Evolutionary conservation across 2,329 filamentous ascomycete genomes (phyloP), one percentile per base, ranked within the genome.

Genomic region (Apiospora phragmitis): DNA sequence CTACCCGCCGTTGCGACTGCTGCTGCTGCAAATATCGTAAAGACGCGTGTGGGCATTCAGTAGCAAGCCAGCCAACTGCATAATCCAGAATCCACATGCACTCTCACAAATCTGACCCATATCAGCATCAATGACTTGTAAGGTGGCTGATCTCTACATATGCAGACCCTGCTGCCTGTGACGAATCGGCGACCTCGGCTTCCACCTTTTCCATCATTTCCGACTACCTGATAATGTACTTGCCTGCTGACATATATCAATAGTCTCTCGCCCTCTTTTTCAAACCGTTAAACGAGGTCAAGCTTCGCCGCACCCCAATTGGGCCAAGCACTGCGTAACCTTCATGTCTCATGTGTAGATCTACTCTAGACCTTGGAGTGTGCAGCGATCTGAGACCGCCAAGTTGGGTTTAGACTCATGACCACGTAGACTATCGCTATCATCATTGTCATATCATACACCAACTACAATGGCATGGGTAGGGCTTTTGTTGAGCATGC

Each of bases 361-460:
- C 55, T 62, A 38, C 38, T 62, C 55, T 38, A 38, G 18, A 7
- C 55, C 21, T 62, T 62, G 3, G 32, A 62, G 55, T 12, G 32
- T 32, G 29, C 32, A 35, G 55, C n/a, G 32, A 38, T 38, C 55
- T 38, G 32, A 62, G 55, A 62, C 55, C 55, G 32, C 32, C 55
- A 24, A 24, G 29, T 24, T 62, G 21, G 55, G 32, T 62, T 62
- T 38, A 62, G 55, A 38, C 55, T 62, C 32, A n/a, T n/a, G 55
- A 38, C 55, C 55, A 12, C 16, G 55, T 62, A 62, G 32, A 38
- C 11, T 14, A 62, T 59, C 32, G 4, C 51, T 41, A 62, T 35
- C 55, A 62, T 62, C 32, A 62, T 62, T 9, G 16, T 62, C 55
- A 62, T 62, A 62, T 62, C 55, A 62, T 62, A 62, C 55, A 12